A percentile compares a stretch with the other conserved stretches of the same genome.
These are phyloP conservation scores for Raphanus raphanistrum DNA, from an alignment of 345 rosid genomes.

Conservation along the genomic window DNA sequence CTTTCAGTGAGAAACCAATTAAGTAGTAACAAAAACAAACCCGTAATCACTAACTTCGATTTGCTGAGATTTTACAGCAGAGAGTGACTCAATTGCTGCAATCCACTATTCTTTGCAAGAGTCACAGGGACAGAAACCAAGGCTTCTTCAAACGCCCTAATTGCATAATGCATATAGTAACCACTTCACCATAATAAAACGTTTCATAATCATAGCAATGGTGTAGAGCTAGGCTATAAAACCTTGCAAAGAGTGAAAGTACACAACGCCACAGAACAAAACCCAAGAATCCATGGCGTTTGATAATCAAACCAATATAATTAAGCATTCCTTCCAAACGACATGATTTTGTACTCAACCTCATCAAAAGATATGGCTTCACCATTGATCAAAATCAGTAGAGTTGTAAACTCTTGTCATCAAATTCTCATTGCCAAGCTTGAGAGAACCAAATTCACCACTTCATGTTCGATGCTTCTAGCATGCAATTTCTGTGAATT, in stretches of 20 bases:
- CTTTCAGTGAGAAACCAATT: background rate
- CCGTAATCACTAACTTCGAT: slow-evolving; percentile 51
- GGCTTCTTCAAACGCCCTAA: slow-evolving; percentile 89
- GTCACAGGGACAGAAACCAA: slow-evolving; percentile 55
- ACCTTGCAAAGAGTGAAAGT: no score
- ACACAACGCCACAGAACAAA: no score
- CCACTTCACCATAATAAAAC: background rate
- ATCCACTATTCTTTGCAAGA: slow-evolving; percentile 49
- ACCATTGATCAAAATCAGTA: background rate
- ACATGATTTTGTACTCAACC: background rate
- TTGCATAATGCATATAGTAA: slow-evolving; percentile 66
- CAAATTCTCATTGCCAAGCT: background rate
- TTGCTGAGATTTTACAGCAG: slow-evolving; percentile 90
- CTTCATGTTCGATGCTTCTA: background rate
- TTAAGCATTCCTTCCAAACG: background rate
- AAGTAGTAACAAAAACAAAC: background rate
- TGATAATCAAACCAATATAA: background rate
- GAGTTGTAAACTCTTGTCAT: background rate
- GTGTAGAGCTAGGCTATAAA: no score
- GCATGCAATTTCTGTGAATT: background rate
- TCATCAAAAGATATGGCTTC: background rate
- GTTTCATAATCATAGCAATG: no score
- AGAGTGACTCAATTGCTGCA: slow-evolving; percentile 90
- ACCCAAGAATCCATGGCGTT: no score
- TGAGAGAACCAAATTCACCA: background rate